Percentiles rank a stretch among this genome's conserved stretches.
phyloP scores from a whole-genome alignment of 495 filamentous ascomycete species.

The Acidomyces sp. region DNA sequence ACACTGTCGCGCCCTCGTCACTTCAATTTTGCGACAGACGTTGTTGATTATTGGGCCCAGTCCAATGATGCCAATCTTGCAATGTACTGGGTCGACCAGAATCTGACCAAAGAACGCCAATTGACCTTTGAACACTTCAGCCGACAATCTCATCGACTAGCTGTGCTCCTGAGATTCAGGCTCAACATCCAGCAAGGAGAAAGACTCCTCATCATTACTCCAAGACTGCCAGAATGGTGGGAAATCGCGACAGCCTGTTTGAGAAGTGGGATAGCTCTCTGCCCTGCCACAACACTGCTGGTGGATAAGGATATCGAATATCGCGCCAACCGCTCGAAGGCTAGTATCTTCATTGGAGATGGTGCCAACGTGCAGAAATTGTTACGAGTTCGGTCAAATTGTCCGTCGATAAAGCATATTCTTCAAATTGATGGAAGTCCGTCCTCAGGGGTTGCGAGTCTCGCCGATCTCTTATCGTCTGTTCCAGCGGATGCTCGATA shows the following conservation, averaged over 20 bases:
- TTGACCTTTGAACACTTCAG: constrained; percentile 17
- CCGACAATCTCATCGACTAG: constrained; percentile 13
- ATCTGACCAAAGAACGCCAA: not conserved
- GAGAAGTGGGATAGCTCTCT: constrained; percentile 14
- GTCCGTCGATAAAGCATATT: constrained; percentile 11
- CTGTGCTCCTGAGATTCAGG: constrained; percentile 5
- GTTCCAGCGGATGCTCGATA: constrained; percentile 10
- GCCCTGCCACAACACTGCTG: constrained; percentile 16
- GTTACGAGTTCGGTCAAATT: constrained; percentile 8
- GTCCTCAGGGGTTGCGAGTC: constrained; percentile 2
- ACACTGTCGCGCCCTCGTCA: constrained; percentile 4
- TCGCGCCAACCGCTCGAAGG: constrained; percentile 9
- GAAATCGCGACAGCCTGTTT: constrained; percentile 15
- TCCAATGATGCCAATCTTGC: constrained; percentile 4
- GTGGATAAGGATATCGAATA: constrained; percentile 21
- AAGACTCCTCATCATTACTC: constrained; percentile 13
- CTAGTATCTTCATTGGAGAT: constrained; percentile 17
- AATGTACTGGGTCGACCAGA: constrained; percentile 15
- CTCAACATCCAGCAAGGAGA: constrained; percentile 11
- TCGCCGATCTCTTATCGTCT: not conserved
- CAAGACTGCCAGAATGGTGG: constrained; percentile 18
- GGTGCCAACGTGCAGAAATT: constrained; percentile 8
- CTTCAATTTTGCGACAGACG: constrained; percentile 21
- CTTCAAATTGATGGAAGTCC: constrained; percentile 11
- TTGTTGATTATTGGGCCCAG: constrained; percentile 20